phyloP scores from a whole-genome alignment of 345 rosid species.

The Heritiera littoralis region DNA sequence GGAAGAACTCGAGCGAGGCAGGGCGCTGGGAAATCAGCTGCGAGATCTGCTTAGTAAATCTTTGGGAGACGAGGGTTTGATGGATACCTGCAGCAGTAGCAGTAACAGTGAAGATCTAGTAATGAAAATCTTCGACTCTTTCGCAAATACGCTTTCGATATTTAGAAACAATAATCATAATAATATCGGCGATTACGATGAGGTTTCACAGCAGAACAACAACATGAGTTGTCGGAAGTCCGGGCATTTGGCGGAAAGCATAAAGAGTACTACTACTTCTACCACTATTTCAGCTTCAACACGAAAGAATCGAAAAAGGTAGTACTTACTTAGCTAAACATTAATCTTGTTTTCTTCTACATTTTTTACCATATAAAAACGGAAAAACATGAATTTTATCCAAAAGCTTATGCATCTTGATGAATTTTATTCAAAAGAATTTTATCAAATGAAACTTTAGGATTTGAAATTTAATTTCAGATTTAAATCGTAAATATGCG shows the following conservation, averaged over 20 bases:
- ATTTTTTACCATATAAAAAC: too few species aligned
- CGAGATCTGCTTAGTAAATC: background rate
- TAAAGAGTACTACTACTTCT: constrained; percentile 9
- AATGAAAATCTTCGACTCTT: constrained; percentile 29
- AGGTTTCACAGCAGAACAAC: constrained; percentile 1
- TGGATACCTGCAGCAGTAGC: too few species aligned
- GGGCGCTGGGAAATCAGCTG: constrained; percentile 29
- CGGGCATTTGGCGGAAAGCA: constrained; percentile 41
- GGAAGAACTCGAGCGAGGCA: constrained; percentile 45
- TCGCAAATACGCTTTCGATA: constrained; percentile 33
- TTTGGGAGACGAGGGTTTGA: background rate
- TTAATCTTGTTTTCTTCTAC: too few species aligned
- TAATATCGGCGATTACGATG: constrained; percentile 1
- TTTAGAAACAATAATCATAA: background rate
- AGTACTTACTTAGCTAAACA: too few species aligned
- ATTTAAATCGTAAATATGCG: too few species aligned
- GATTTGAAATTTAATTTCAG: too few species aligned
- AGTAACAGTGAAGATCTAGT: constrained; percentile 31
- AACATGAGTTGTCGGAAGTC: constrained; percentile 25
- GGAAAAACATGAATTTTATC: too few species aligned
- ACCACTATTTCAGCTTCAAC: background rate
- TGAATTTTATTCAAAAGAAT: too few species aligned
- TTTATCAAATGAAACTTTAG: too few species aligned
- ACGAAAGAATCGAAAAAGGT: constrained; percentile 47
- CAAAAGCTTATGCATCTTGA: too few species aligned